Base-by-base conservation (phyloP, 2,329 filamentous ascomycete species). In the Apiospora pterosperma region DNA sequence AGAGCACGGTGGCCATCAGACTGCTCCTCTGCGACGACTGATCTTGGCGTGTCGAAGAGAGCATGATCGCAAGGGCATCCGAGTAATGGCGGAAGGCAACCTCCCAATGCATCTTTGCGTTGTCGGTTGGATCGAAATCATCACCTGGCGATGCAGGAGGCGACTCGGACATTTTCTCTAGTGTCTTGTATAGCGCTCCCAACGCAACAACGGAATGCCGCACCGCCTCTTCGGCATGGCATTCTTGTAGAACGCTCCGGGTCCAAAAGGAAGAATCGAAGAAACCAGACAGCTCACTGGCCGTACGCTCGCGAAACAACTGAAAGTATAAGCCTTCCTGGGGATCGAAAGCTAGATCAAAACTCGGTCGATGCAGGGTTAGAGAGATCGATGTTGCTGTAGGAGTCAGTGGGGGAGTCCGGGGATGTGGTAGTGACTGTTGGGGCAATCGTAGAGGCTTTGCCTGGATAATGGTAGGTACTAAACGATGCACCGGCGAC, bases 211-310 rank as follows among this genome's bases (percentile, higher is more conserved):
- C 87, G 12, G 88, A 86, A 73, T 90, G 87, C 14, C 85, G 84
- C 65, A 91, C 87, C 31, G 88, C 82, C 14, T 83, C 78, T 70
- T 89, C 85, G 0, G 81, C 80, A 68, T 90, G 86, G 62, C 87
- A 90, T 73, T 88, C 87, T 69, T 88, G 85, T 11, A 90, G 74
- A 1, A 91, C 87, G 38, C 84, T 83, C 52, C 82, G 80, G 0
- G 82, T 87, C 88, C 88, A 91, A 71, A 91, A 91, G 1, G 83
- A 80, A 23, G 83, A 85, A 71, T 90, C 86, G 66, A 91, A 91
- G 72, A 88, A 90, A 14, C 89, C 88, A 0, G 88, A 89, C 7
- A 91, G 77, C 70, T 89, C 87, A 59, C 78, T 84, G 1, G 88
- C 85, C 0, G 89, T 90, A 52, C 86, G 85, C 31, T 83, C 79